Percentiles rank a stretch among this genome's conserved stretches.
Evolutionary conservation across 2,329 filamentous ascomycete genomes (phyloP).

Genomic region (Paecilomyces niveus): DNA sequence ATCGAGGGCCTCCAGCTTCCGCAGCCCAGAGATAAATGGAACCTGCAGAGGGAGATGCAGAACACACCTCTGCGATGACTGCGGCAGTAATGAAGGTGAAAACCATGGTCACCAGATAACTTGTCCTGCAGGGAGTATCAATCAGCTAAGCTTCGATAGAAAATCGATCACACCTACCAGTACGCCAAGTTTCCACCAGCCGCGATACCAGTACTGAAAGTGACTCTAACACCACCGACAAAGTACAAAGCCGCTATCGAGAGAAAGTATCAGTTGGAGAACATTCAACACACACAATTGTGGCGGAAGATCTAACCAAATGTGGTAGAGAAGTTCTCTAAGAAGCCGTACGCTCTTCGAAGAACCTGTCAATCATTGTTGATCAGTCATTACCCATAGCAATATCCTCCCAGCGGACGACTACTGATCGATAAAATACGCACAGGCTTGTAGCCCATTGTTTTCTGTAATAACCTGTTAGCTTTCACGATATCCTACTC

Average conservation of each 20-base stretch:
- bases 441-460: conserved; percentile 51
- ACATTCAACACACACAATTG: not conserved
- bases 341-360: conserved; percentile 50
- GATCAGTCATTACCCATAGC: not conserved
- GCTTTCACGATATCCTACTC: conserved; percentile 1
- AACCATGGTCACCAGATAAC: conserved; percentile 52
- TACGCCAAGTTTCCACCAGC: conserved; percentile 56
- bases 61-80: conserved; percentile 55
- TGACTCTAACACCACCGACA: conserved; percentile 53
- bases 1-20: conserved; percentile 49
- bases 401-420: not conserved
- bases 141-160: not conserved
- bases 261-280: not conserved
- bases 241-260: conserved; percentile 52
- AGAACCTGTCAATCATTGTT: conserved; percentile 33
- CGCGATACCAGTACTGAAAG: conserved; percentile 56
- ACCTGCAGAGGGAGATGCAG: conserved; percentile 51
- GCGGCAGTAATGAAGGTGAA: conserved; percentile 57
- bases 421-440: not conserved
- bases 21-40: conserved; percentile 59
- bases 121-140: conserved; percentile 41
- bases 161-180: conserved; percentile 35
- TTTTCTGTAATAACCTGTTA: conserved; percentile 30
- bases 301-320: conserved; percentile 39
- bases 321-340: conserved; percentile 54